phyloP scores from a whole-genome alignment of 352 stramenopile genomes.

The Phytophthora tubulina region DNA sequence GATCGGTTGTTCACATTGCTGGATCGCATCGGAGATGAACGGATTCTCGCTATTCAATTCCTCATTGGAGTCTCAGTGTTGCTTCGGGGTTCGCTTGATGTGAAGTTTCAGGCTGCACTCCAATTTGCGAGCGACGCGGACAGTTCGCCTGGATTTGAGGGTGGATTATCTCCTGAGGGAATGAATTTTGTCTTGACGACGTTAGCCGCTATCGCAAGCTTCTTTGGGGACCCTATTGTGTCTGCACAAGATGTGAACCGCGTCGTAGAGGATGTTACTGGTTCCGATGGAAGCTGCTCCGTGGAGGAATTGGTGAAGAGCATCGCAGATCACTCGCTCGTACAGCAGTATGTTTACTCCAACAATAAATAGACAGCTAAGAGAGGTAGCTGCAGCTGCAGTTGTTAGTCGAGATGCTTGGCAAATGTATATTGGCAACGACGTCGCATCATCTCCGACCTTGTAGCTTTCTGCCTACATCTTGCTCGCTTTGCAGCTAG shows the following conservation, averaged over 20 bases:
- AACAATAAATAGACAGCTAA: slow-evolving; percentile 1
- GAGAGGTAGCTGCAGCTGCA: not conserved
- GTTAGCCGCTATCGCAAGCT: slow-evolving; percentile 52
- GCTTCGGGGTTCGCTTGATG: slow-evolving; percentile 49
- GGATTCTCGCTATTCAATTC: slow-evolving; percentile 53
- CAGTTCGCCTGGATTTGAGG: slow-evolving; percentile 3
- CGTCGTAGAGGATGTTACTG: slow-evolving; percentile 23
- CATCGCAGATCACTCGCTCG: slow-evolving; percentile 48
- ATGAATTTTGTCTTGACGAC: slow-evolving; percentile 63
- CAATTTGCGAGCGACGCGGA: slow-evolving; percentile 35
- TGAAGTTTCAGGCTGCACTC: slow-evolving; percentile 52
- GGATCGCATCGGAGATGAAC: slow-evolving; percentile 67
- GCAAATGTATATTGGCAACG: slow-evolving; percentile 60
- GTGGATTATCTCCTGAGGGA: slow-evolving; percentile 27
- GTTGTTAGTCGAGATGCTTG: slow-evolving; percentile 31
- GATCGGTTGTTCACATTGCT: slow-evolving; percentile 69
- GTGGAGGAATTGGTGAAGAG: slow-evolving; percentile 40
- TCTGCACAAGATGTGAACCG: slow-evolving; percentile 42
- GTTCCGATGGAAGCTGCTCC: slow-evolving; percentile 7
- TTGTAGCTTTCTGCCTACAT: slow-evolving; percentile 31
- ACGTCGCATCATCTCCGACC: slow-evolving; percentile 71
- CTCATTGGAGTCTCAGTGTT: slow-evolving; percentile 54
- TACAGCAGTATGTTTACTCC: slow-evolving; percentile 53
- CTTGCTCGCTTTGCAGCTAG: slow-evolving; percentile 28
- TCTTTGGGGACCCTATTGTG: slow-evolving; percentile 65